A percentile compares a stretch with the other conserved stretches of the same genome.
Evolutionary conservation across 805 yeast genomes (phyloP).

Genomic region (Ogataea siamensis): DNA sequence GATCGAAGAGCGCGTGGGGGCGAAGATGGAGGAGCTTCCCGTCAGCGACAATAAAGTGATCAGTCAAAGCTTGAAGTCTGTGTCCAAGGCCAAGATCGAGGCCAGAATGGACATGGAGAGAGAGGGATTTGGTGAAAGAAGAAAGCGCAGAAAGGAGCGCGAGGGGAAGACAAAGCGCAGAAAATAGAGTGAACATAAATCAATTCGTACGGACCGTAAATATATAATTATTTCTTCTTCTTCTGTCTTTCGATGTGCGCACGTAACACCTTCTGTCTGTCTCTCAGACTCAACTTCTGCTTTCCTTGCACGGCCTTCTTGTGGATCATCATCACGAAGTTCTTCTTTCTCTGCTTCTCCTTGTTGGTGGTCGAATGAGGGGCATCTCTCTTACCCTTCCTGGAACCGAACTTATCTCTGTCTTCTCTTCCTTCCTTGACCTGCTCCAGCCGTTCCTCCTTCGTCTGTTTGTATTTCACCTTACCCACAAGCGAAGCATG

Average conservation of each 20-base stretch:
- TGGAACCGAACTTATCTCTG: conserved; percentile 85
- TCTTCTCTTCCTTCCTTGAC: conserved; percentile 92
- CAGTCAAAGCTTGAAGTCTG: conserved; percentile 63
- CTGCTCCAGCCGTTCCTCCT: conserved; percentile 86
- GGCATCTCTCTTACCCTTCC: conserved; percentile 73
- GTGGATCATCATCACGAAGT: conserved; percentile 98
- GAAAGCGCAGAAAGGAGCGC: conserved; percentile 22
- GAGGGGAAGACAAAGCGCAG: conserved; percentile 11
- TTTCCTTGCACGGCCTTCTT: conserved; percentile 93
- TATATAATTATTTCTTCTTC: conserved; percentile 56
- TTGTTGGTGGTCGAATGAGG: conserved; percentile 89
- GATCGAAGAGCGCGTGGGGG: conserved; percentile 80
- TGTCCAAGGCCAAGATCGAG: conserved; percentile 84
- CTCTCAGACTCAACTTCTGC: conserved; percentile 83
- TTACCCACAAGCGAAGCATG: conserved; percentile 75
- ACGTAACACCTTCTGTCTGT: conserved; percentile 78
- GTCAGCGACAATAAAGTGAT: conserved; percentile 78
- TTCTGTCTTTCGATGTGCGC: conserved; percentile 91
- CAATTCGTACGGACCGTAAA: no score
- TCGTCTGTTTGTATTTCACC: conserved; percentile 74
- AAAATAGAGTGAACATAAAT: no score
- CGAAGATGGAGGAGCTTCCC: conserved; percentile 71
- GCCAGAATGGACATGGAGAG: conserved; percentile 91
- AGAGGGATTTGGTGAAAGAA: conserved; percentile 77
- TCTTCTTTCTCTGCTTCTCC: conserved; percentile 98